A percentile compares a stretch with the other conserved stretches of the same genome.
Evolutionary conservation across 257 asterid species (phyloP).

Genomic region (Gynochthodes officinalis): DNA sequence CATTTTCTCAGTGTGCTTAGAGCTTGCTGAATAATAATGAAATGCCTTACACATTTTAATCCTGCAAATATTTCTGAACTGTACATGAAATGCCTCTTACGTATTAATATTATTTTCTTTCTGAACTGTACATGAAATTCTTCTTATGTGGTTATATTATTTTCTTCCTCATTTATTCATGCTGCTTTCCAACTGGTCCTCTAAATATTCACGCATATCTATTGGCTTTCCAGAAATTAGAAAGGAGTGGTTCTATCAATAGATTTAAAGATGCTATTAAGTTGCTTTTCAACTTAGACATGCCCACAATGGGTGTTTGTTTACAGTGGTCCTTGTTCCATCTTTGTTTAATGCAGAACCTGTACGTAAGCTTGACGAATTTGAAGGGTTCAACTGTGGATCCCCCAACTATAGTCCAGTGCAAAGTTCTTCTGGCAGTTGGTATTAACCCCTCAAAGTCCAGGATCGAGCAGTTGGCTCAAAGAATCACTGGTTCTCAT

Average conservation of each 20-base stretch:
- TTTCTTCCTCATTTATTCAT: neutral
- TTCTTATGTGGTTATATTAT: neutral
- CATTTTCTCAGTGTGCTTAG: neutral
- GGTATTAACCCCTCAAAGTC: slow-evolving; percentile 64
- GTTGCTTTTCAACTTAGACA: slow-evolving; percentile 4
- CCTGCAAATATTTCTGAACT: neutral
- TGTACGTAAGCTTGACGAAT: slow-evolving; percentile 72
- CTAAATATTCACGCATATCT: neutral
- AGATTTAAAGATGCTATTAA: neutral
- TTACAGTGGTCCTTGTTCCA: neutral
- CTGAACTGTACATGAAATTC: neutral
- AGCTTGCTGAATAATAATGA: neutral
- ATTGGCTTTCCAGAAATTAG: neutral
- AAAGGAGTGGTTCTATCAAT: neutral
- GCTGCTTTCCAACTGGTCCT: neutral
- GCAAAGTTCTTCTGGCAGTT: slow-evolving; percentile 70
- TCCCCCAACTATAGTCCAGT: slow-evolving; percentile 69
- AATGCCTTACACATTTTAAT: neutral
- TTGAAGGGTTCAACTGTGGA: slow-evolving; percentile 70
- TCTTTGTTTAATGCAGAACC: slow-evolving; percentile 56
- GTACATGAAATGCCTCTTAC: neutral
- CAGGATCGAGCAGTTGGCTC: slow-evolving; percentile 92
- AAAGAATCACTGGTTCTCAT: slow-evolving; percentile 65
- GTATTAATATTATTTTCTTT: neutral
- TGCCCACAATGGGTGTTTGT: slow-evolving; percentile 7